Evolutionary conservation across 345 rosid genomes (phyloP), one percentile per base, ranked within the genome.

Genomic region (Gossypium bickii): DNA sequence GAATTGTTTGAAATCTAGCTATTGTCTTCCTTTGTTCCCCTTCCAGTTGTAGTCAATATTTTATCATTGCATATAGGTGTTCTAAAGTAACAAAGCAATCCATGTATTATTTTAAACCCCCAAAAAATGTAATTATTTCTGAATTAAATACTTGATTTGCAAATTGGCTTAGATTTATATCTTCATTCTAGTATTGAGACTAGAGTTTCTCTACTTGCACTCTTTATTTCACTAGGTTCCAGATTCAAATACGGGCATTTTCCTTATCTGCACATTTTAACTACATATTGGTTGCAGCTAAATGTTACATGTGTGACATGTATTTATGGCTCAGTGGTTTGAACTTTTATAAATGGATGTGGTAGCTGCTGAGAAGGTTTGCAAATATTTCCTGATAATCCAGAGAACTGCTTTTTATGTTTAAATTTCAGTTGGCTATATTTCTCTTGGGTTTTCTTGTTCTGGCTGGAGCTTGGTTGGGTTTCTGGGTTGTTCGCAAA

Each of bases 401-500:
- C 67, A 20, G 53, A 73, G 51, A 76, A 18, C 53, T 67, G 34
- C 47, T 66, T 29, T 3, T 63, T n/a, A 3, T 71, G 29, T 71
- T 12, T 72, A 25, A 49, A 77, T 68, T 76, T 80, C 84, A 94
- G 98, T 75, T 91, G 76, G 90, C 92, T 13, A 74, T 83, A n/a
- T 91, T 94, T 81, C 83, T 89, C 48, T 82, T 91, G 81, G 87
- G 83, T 72, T 92, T 91, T 86, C 68, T 94, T 53, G 83, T 86
- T 70, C 76, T 94, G 57, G 85, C 87, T 78, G 98, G 98, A 84
- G 98, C 98, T 53, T 92, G 93, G 92, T 80, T 94, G 84, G 98
- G 97, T 77, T 94, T 92, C 81, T 91, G 97, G 97, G 92, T 88
- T 70, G 97, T 91, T 68, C 88, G 85, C 72, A 92, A 91, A 77